Percentiles rank a stretch among this genome's conserved stretches.
These are phyloP conservation scores for Fusarium sp. DNA, from an alignment of 2,329 filamentous ascomycete genomes.

Conservation along the genomic window DNA sequence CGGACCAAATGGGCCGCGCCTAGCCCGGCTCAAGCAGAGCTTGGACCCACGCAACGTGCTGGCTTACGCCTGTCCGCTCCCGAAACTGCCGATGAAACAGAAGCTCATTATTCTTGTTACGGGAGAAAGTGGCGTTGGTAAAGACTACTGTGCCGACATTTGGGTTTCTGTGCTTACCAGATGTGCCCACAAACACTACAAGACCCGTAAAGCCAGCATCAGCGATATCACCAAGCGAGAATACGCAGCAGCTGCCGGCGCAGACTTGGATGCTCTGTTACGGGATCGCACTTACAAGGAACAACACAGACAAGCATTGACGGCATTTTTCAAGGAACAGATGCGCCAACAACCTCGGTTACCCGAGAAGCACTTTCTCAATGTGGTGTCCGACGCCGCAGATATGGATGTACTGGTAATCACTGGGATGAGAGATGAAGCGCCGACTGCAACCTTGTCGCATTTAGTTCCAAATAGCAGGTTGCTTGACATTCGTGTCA, in stretches of 20 bases:
- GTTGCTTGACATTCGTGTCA: no score
- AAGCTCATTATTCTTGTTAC: constrained; percentile 69
- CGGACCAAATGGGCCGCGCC: constrained; percentile 62
- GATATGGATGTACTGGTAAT: no score
- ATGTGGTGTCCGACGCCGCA: constrained; percentile 56
- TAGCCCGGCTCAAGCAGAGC: constrained; percentile 61
- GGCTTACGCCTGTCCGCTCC: constrained; percentile 66
- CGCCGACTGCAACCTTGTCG: no score
- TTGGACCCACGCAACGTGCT: constrained; percentile 64
- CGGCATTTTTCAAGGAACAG: constrained; percentile 62
- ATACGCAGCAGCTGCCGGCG: constrained; percentile 62
- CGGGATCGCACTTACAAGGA: constrained; percentile 70
- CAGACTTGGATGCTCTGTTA: constrained; percentile 62
- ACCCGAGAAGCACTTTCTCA: constrained; percentile 63
- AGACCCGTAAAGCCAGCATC: constrained; percentile 28
- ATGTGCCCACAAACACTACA: background rate
- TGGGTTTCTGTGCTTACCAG: constrained; percentile 59
- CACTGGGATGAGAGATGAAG: no score
- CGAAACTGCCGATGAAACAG: constrained; percentile 47
- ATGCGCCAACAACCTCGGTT: constrained; percentile 57
- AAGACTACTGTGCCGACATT: constrained; percentile 68
- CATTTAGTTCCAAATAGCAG: no score
- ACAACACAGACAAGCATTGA: constrained; percentile 64
- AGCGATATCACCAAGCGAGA: constrained; percentile 62
- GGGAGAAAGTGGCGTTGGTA: constrained; percentile 65